These are phyloP conservation scores for Trichoderma endophyticum DNA, from an alignment of 2,329 filamentous ascomycete species.

Conservation along the genomic window DNA sequence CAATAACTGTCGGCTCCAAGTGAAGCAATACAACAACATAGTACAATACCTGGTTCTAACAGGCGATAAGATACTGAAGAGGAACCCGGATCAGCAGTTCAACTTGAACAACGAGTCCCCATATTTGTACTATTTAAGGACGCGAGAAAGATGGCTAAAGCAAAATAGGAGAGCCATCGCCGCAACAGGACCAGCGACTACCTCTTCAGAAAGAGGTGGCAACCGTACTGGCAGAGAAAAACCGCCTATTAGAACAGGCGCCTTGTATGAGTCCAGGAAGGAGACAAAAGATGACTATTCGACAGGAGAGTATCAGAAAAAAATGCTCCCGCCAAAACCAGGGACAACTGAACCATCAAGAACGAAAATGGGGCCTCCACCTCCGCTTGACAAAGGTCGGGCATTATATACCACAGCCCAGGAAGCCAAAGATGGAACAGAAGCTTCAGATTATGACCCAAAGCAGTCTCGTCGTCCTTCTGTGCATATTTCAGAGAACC, in stretches of 20 bases:
- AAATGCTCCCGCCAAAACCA: not conserved
- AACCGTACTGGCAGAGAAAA: not conserved
- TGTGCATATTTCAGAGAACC: not conserved
- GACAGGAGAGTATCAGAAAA: not conserved
- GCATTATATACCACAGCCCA: not conserved
- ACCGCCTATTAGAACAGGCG: not conserved
- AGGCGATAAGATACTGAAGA: not conserved
- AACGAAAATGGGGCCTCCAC: not conserved
- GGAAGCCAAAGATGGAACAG: not conserved
- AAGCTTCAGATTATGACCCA: not conserved
- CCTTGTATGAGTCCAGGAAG: not conserved
- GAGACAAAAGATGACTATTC: not conserved
- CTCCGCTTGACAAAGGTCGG: not conserved
- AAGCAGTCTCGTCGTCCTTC: not conserved
- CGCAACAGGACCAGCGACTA: not conserved
- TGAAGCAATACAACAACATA: not conserved
- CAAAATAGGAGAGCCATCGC: not conserved
- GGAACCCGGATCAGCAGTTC: not conserved
- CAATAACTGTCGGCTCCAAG: not conserved
- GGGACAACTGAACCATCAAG: not conserved
- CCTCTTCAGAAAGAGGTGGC: not conserved
- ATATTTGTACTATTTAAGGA: not conserved
- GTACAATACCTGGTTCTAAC: not conserved
- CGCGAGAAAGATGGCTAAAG: not conserved
- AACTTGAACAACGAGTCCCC: not conserved